Evolutionary conservation across 352 stramenopile genomes (phyloP), one percentile per base, ranked within the genome.

Genomic region (Plasmopara muralis): DNA sequence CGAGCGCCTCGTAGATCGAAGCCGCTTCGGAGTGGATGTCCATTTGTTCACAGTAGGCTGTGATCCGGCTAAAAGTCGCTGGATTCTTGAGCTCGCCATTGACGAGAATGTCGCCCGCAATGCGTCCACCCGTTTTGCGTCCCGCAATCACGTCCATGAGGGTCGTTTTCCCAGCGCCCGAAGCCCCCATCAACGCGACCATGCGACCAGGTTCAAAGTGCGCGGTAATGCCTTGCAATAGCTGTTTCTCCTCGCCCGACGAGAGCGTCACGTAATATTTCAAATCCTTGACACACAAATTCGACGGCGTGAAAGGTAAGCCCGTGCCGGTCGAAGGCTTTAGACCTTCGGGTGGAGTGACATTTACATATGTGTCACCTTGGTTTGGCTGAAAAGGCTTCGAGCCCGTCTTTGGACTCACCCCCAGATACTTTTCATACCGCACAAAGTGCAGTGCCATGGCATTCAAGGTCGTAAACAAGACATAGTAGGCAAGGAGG

Each of bases 71-170:
- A 52, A 97, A 97, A 43, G 72, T 84, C 13, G 60, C 60, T 33
- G 66, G 55, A 31, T 94, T 61, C 64, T 95, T 95, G 5, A 61
- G 50, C 49, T 91, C 81, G 13, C 92, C 92, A 63, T 98, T 98
- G 18, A 98, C 66, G 9, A 77, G 70, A 34, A 98, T 85, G 12
- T 96, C 70, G 25, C 93, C 91, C 30, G 74, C 68, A 38, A 97
- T 78, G 8, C 71, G 69, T 3, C 77, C 77, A 37, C 70, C 76
- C 12, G 74, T 83, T 61, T 88, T 88, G n/a, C 76, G 70, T 14
- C 76, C 77, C 6, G 77, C 74, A 30, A 87, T 77, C 7, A 87
- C 72, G 50, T 88, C 77, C 72, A 88, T 83, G 9, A 88, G 72
- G 70, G 48, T 64, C 25, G 56, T 64, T 34, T 64, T 55, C 14